Conservation (phyloP, 345 rosid species). For the Eucalyptus erythrocorys region DNA sequence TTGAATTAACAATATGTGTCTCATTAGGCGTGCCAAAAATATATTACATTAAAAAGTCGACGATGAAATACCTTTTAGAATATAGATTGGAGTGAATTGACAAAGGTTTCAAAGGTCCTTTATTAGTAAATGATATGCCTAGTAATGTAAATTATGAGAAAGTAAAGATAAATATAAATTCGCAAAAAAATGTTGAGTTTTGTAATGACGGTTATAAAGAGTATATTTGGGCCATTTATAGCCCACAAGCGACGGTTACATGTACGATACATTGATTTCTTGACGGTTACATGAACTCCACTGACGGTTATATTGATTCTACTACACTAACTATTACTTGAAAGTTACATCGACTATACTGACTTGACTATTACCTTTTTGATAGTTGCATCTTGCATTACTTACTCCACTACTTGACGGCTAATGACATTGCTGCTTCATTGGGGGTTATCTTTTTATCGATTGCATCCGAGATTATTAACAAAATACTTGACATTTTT, state of each 20-base stretch:
- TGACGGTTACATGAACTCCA: background rate
- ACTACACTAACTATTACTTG: background rate
- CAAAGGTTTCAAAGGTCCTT: background rate
- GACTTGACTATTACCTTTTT: background rate
- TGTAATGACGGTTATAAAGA: background rate
- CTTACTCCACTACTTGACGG: background rate
- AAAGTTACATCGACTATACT: background rate
- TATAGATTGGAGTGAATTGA: background rate
- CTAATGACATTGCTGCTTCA: accelerated
- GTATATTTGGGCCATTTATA: background rate
- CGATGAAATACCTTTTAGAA: background rate
- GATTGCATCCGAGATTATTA: background rate
- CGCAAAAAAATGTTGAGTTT: accelerated
- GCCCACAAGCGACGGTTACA: accelerated
- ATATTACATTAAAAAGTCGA: accelerated
- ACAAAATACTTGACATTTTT: accelerated
- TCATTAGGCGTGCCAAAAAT: accelerated
- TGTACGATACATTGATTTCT: background rate
- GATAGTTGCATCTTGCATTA: background rate
- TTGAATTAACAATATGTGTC: background rate
- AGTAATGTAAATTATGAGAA: accelerated
- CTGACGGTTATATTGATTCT: background rate
- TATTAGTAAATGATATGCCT: background rate
- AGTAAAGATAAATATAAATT: background rate
- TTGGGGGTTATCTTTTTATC: background rate